Conservation (phyloP, 2,329 filamentous ascomycete genomes). For the Diaporthe longicolla region DNA sequence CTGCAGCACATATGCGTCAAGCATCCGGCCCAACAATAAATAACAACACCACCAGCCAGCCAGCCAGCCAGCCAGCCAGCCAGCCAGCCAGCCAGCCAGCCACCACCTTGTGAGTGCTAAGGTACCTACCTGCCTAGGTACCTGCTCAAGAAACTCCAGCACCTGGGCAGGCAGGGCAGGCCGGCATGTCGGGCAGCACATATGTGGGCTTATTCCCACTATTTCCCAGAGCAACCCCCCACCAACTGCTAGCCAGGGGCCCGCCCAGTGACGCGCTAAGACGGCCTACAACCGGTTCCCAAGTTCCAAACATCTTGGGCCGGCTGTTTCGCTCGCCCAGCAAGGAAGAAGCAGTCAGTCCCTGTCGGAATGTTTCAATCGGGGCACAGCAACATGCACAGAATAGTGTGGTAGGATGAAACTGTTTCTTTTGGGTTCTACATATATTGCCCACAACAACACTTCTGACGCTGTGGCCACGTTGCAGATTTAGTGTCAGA, state of each 20-base stretch:
- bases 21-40: constrained; percentile 13
- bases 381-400: constrained; percentile 1
- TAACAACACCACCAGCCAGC: not conserved
- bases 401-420: constrained; percentile 34
- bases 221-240: constrained; percentile 30
- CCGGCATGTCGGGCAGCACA: constrained; percentile 26
- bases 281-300: constrained; percentile 25
- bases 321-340: constrained; percentile 14
- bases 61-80: not conserved
- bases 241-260: not conserved
- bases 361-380: constrained; percentile 18
- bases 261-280: constrained; percentile 30
- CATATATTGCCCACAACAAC: not conserved
- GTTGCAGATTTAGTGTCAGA: constrained; percentile 1
- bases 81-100: not conserved
- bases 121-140: not conserved
- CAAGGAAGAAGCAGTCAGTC: constrained; percentile 13
- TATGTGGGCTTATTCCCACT: constrained; percentile 30
- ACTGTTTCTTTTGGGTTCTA: constrained; percentile 23
- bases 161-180: constrained; percentile 15
- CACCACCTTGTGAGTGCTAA: not conserved
- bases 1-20: constrained; percentile 10
- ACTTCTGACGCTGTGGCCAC: constrained; percentile 3
- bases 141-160: not conserved
- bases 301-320: constrained; percentile 11